Evolutionary conservation across 495 filamentous ascomycete species (phyloP).

Genomic region (Bathelium albidoporum): DNA sequence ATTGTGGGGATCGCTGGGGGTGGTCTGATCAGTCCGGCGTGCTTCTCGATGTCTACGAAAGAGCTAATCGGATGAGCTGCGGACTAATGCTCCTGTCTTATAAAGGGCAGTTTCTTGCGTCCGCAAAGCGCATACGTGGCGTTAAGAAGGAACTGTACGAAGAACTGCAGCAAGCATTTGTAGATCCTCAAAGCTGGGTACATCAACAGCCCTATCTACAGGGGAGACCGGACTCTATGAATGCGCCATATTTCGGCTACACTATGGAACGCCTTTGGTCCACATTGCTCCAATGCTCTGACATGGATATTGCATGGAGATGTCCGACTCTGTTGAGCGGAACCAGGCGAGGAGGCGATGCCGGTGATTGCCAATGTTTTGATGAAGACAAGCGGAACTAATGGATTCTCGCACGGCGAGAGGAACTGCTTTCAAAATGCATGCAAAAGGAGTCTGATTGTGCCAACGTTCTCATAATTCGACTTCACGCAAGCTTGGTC

Average conservation of each 20-base stretch:
- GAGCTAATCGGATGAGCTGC: conserved; percentile 13
- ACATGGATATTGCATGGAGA: conserved; percentile 24
- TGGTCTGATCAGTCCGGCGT: conserved; percentile 26
- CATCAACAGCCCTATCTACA: conserved; percentile 21
- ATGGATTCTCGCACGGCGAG: not conserved
- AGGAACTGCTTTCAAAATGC: not conserved
- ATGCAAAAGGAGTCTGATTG: too few species aligned
- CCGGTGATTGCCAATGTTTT: conserved; percentile 36
- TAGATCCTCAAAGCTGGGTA: conserved; percentile 27
- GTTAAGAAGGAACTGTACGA: conserved; percentile 26
- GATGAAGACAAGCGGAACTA: too few species aligned
- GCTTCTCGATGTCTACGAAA: conserved; percentile 25
- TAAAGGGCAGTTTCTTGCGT: conserved; percentile 38
- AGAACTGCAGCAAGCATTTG: conserved; percentile 23
- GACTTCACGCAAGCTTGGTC: too few species aligned
- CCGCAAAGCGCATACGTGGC: conserved; percentile 32
- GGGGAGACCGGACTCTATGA: conserved; percentile 24
- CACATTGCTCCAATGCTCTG: conserved; percentile 32
- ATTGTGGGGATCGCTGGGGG: conserved; percentile 31
- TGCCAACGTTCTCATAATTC: too few species aligned
- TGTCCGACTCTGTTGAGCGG: conserved; percentile 34
- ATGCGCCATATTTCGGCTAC: conserved; percentile 34
- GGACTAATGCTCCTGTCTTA: conserved; percentile 31
- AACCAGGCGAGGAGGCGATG: conserved; percentile 19
- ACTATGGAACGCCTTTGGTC: conserved; percentile 38